Evolutionary conservation across 176 grass and related monocot species (phyloP).

Genomic region (Aegilops umbellulata): DNA sequence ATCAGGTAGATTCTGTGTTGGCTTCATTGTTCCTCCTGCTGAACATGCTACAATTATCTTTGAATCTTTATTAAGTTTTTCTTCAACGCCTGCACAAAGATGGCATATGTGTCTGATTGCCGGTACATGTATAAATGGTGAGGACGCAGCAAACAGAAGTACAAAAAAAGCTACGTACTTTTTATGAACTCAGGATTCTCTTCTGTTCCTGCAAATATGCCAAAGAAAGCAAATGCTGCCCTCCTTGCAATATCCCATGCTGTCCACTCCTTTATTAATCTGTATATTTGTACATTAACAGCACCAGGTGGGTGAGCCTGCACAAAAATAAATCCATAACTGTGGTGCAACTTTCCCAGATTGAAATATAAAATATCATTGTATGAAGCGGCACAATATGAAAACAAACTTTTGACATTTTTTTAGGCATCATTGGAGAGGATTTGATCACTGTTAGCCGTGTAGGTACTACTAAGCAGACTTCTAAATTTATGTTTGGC

Average conservation of each 20-base stretch:
- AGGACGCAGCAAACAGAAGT: conserved; percentile 9
- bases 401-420: background rate
- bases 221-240: conserved; percentile 97
- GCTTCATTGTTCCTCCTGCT: conserved; percentile 81
- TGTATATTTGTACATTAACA: conserved; percentile 99
- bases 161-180: conserved; percentile 35
- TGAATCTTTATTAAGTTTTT: conserved; percentile 79
- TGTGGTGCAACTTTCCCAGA: background rate
- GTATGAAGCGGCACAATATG: background rate
- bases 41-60: conserved; percentile 98
- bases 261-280: conserved; percentile 99
- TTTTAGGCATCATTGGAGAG: background rate
- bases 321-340: conserved; percentile 22
- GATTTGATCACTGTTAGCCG: background rate
- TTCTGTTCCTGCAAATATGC: conserved; percentile 96
- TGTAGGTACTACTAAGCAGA: background rate
- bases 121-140: background rate
- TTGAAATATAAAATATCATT: background rate
- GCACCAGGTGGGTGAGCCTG: conserved; percentile 90
- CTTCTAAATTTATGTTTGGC: background rate
- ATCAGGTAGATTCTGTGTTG: conserved; percentile 89
- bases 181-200: conserved; percentile 95
- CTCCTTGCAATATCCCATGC: conserved; percentile 98
- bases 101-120: background rate
- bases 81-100: conserved; percentile 56